These are phyloP conservation scores for Xylariaceae sp. DNA, from an alignment of 2,329 filamentous ascomycete species.

Conservation along the genomic window DNA sequence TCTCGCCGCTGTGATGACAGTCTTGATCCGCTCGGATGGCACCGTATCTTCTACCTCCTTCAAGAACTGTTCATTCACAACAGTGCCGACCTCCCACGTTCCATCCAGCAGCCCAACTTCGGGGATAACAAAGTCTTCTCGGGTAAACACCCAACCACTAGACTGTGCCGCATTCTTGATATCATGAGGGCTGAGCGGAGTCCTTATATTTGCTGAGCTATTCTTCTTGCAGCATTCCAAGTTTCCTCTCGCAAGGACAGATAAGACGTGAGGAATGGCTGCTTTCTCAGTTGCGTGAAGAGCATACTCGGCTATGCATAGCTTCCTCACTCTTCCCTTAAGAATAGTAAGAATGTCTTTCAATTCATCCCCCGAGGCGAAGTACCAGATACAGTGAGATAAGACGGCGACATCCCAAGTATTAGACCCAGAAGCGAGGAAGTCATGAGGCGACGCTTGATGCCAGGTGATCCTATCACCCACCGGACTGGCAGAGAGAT, in stretches of 20 bases:
- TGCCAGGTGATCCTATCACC: constrained; percentile 43
- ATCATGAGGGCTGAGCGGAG: constrained; percentile 38
- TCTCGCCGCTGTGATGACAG: constrained; percentile 27
- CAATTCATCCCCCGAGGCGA: constrained; percentile 37
- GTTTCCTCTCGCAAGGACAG: constrained; percentile 41
- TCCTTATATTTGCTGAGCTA: constrained; percentile 45
- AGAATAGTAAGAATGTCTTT: constrained; percentile 35
- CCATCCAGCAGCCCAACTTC: constrained; percentile 3
- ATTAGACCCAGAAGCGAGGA: constrained; percentile 25
- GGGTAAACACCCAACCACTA: constrained; percentile 36
- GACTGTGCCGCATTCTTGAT: constrained; percentile 35
- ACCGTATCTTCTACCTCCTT: constrained; percentile 30
- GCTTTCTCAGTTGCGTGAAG: constrained; percentile 36
- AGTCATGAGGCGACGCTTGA: constrained; percentile 34
- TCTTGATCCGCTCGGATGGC: constrained; percentile 25
- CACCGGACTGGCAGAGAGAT: constrained; percentile 38
- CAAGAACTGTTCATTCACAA: constrained; percentile 1
- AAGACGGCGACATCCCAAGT: constrained; percentile 45
- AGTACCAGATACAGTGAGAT: constrained; percentile 53
- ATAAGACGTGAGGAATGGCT: constrained; percentile 47
- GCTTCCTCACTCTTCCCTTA: constrained; percentile 29
- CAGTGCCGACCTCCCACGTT: constrained; percentile 7
- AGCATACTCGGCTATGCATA: constrained; percentile 46
- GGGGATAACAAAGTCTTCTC: constrained; percentile 35
- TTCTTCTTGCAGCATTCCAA: constrained; percentile 39